Evolutionary conservation across 2,329 filamentous ascomycete genomes (phyloP), one percentile per base, ranked within the genome.

Genomic region (Xylariaceae sp.): DNA sequence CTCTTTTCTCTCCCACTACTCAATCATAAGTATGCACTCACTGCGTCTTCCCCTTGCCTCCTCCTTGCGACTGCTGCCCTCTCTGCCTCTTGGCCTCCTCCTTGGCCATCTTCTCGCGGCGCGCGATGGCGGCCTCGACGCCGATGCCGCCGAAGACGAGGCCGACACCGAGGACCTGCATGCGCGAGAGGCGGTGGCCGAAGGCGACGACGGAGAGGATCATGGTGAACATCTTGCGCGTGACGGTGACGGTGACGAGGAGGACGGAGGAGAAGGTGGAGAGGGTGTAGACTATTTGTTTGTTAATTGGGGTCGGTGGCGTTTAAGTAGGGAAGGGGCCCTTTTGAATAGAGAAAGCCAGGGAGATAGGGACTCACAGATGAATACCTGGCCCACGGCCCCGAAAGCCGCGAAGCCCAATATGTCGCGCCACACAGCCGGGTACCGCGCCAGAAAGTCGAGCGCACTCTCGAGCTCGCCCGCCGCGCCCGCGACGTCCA

Each of bases 171-270:
- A 94, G 70, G 87, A 90, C 95, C 69, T 98, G 93, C 76, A 91
- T 94, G n/a, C 72, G 68, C 19, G 80, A 86, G 37, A 98, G 76
- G 49, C 78, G 79, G 65, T 98, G 93, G 19, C 93, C 93, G 63
- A 97, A 98, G 68, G 89, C 89, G 46, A 97, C 73, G 19, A 98
- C 93, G 40, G 89, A 95, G 38, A 97, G 75, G 45, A 97, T 88
- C 93, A 98, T 98, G 52, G 91, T 97, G 63, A 97, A 79, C 93
- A 98, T 98, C 72, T 98, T 98, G 60, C 93, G 79, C 34, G 93
- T 98, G 34, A 98, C 93, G 2, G 89, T 98, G 3, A 98, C 90
- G 4, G 93, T 97, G 33, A 97, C 91, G 37, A 98, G 80, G 38
- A 97, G 76, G 37, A 98, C 78, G 9, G 86, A 93, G 9, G 87